Percentiles rank a stretch among this genome's conserved stretches.
These are phyloP conservation scores for Sungouiozyma ichnusensis DNA, from an alignment of 805 yeast genomes.

Conservation along the genomic window DNA sequence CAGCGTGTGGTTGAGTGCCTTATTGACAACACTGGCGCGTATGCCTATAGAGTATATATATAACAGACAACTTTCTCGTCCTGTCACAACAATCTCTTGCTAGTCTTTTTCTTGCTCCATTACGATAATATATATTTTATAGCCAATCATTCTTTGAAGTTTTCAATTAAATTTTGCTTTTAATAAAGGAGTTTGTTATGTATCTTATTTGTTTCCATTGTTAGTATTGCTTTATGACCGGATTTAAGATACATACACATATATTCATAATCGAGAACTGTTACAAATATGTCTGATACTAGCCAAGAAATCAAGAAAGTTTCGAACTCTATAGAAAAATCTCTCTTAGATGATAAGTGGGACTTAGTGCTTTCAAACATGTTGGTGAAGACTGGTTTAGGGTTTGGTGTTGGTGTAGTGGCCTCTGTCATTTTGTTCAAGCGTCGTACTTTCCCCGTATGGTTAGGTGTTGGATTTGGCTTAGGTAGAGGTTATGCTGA, in stretches of 20 bases:
- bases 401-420: conserved; percentile 92
- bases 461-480: conserved; percentile 96
- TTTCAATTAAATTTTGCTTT: not conserved
- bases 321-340: conserved; percentile 36
- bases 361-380: conserved; percentile 93
- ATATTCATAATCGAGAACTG: too few relatives aligned
- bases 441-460: conserved; percentile 95
- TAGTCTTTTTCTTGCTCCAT: not conserved
- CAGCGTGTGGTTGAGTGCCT: too few relatives aligned
- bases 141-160: not conserved
- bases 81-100: too few relatives aligned
- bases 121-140: not conserved
- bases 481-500: conserved; percentile 96
- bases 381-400: conserved; percentile 88
- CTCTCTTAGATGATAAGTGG: conserved; percentile 69
- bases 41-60: too few relatives aligned
- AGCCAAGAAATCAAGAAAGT: conserved; percentile 1
- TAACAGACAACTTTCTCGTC: too few relatives aligned
- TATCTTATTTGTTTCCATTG: too few relatives aligned
- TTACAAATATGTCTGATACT: not conserved
- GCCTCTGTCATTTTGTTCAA: conserved; percentile 82
- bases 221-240: too few relatives aligned
- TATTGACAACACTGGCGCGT: too few relatives aligned
- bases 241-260: too few relatives aligned
- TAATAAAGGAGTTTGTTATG: not conserved